Percentiles rank a stretch among this genome's conserved stretches.
Conservation (phyloP, 1,284 basidiomycete genomes). For the Ganoderma lingzhi region DNA sequence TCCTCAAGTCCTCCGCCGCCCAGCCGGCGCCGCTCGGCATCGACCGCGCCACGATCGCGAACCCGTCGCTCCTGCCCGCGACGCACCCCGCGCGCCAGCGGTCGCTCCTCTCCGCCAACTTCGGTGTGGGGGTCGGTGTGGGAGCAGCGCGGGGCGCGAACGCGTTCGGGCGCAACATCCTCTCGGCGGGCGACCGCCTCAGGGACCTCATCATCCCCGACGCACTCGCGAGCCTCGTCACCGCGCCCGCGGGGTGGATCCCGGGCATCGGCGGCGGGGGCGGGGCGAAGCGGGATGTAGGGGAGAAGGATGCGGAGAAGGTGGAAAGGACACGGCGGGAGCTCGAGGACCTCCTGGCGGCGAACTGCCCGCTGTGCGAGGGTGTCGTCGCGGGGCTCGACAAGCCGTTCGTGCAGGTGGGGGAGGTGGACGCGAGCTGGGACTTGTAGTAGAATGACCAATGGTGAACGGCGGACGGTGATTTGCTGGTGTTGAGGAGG, state of each 20-base stretch:
- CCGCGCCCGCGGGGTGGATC: constrained; percentile 70
- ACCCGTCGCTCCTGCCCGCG: constrained; percentile 37
- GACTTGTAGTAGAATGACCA: constrained; percentile 64
- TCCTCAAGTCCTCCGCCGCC: constrained; percentile 60
- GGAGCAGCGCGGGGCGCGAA: constrained; percentile 60
- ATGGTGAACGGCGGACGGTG: not conserved
- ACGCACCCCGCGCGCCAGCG: constrained; percentile 56
- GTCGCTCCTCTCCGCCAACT: constrained; percentile 77
- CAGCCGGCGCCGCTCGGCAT: constrained; percentile 34
- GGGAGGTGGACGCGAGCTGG: constrained; percentile 87
- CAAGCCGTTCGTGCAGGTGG: constrained; percentile 83
- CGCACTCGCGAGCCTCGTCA: constrained; percentile 79
- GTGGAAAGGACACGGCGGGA: constrained; percentile 78
- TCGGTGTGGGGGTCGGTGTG: constrained; percentile 60
- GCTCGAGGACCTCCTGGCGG: constrained; percentile 87
- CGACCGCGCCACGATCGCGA: constrained; percentile 46
- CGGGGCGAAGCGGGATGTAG: constrained; percentile 48
- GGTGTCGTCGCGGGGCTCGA: constrained; percentile 87
- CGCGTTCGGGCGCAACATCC: constrained; percentile 80
- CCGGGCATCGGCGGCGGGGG: constrained; percentile 60
- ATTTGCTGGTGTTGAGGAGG: not conserved
- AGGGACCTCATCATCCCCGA: constrained; percentile 93
- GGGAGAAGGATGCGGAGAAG: constrained; percentile 63
- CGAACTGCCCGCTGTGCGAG: constrained; percentile 92
- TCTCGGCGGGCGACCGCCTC: constrained; percentile 88